Evolutionary conservation across 805 yeast genomes (phyloP).

Genomic region (Spathaspora arborariae): DNA sequence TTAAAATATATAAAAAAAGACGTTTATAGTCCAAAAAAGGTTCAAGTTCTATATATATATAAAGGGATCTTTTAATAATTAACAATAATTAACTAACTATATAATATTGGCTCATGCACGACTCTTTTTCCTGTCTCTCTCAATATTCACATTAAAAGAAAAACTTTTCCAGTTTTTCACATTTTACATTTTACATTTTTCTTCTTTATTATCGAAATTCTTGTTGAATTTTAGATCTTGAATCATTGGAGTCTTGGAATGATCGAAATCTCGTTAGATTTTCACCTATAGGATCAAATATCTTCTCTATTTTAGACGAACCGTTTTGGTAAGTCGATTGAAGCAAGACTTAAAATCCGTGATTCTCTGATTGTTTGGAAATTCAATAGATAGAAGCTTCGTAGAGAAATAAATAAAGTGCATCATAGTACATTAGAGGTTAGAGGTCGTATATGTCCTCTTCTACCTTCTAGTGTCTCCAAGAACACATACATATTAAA

Average conservation of each 20-base stretch:
- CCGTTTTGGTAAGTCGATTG: constrained; percentile 41
- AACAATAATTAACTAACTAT: not conserved
- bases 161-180: not conserved
- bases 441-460: constrained; percentile 8
- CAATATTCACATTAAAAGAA: not conserved
- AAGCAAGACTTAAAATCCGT: constrained; percentile 24
- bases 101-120: not conserved
- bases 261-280: constrained; percentile 9
- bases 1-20: not conserved
- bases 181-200: not conserved
- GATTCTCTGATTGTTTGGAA: not conserved
- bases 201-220: not conserved
- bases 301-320: constrained; percentile 31
- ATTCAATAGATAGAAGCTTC: constrained; percentile 5
- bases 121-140: not conserved
- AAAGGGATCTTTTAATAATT: not conserved
- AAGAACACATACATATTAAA: constrained; percentile 39
- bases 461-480: constrained; percentile 45
- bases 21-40: not conserved
- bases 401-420: constrained; percentile 24
- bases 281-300: constrained; percentile 17
- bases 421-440: constrained; percentile 47
- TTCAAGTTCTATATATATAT: not conserved
- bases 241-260: constrained; percentile 13
- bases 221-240: constrained; percentile 1